Conservation (phyloP, 768 basidiomycete species). For the Podaxis mareebaensis region DNA sequence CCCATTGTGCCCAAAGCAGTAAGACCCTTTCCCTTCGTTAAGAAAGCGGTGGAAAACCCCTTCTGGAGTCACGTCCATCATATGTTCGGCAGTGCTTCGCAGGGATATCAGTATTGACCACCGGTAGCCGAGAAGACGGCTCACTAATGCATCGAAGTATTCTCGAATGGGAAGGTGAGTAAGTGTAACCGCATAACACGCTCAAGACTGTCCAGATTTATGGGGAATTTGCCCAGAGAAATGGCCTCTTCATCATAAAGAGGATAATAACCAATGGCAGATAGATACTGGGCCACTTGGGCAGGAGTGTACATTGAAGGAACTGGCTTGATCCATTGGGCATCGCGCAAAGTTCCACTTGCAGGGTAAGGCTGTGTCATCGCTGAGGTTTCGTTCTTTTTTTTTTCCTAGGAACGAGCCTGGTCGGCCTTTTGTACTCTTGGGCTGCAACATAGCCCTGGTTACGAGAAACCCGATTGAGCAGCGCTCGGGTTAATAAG, state of each 20-base stretch:
- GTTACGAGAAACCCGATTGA: too few relatives aligned
- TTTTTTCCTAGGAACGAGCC: not conserved
- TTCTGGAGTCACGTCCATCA: slow-evolving; percentile 27
- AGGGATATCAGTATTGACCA: not conserved
- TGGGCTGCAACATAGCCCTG: too few relatives aligned
- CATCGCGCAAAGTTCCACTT: slow-evolving; percentile 20
- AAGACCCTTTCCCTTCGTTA: slow-evolving; percentile 22
- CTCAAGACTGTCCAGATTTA: slow-evolving; percentile 23
- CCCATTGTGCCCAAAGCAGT: slow-evolving; percentile 31
- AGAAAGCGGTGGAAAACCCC: slow-evolving; percentile 25
- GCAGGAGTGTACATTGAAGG: slow-evolving; percentile 24
- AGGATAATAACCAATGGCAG: slow-evolving; percentile 24
- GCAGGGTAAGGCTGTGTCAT: slow-evolving; percentile 1
- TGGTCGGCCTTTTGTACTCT: not conserved
- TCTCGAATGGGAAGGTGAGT: slow-evolving; percentile 38
- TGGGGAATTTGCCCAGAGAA: slow-evolving; percentile 21
- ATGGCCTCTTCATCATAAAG: slow-evolving; percentile 21
- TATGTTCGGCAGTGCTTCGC: slow-evolving; percentile 22
- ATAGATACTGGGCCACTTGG: slow-evolving; percentile 28
- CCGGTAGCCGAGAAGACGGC: slow-evolving; percentile 11
- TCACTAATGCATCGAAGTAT: slow-evolving; percentile 40
- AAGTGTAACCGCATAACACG: slow-evolving; percentile 28
- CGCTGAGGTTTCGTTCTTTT: not conserved
- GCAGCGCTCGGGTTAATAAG: too few relatives aligned
- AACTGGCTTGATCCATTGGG: slow-evolving; percentile 25